Conservation (phyloP, 768 basidiomycete genomes). For the Cyathus striatus region DNA sequence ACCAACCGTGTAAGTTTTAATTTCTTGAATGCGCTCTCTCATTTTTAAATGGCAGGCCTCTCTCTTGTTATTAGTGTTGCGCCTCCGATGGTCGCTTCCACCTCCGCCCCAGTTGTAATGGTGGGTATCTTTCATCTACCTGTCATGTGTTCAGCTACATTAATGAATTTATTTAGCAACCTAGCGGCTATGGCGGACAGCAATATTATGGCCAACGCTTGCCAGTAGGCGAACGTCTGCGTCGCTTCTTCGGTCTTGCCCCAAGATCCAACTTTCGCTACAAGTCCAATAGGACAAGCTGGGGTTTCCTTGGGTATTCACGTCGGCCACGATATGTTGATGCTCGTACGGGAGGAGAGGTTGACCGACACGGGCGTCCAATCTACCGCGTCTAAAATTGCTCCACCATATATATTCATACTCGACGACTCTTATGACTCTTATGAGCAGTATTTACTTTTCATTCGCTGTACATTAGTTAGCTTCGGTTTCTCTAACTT, state of each 20-base stretch:
- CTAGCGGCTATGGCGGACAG: conserved; percentile 18
- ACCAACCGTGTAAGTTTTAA: no score
- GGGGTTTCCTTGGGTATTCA: conserved; percentile 55
- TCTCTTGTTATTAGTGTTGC: conserved; percentile 16
- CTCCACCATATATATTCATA: not conserved
- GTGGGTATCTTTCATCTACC: conserved; percentile 11
- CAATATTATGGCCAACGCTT: conserved; percentile 19
- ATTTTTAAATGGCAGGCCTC: conserved; percentile 15
- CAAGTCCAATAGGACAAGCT: conserved; percentile 37
- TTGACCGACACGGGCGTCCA: conserved; percentile 51
- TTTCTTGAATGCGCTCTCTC: conserved; percentile 25
- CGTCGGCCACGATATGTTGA: conserved; percentile 45
- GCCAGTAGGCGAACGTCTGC: conserved; percentile 40
- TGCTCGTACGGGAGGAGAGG: conserved; percentile 42
- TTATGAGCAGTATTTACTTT: not conserved
- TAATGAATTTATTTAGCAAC: conserved; percentile 15
- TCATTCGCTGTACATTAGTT: not conserved
- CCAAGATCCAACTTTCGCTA: conserved; percentile 33
- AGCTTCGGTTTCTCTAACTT: not conserved
- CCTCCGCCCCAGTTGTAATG: conserved; percentile 20
- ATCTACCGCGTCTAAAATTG: conserved; percentile 38
- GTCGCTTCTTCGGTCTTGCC: conserved; percentile 50
- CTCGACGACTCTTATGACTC: not conserved
- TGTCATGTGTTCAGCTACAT: not conserved
- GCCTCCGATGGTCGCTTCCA: conserved; percentile 16